Conservation (phyloP, 2,329 filamentous ascomycete genomes). For the Aspergillus aculeatus region DNA sequence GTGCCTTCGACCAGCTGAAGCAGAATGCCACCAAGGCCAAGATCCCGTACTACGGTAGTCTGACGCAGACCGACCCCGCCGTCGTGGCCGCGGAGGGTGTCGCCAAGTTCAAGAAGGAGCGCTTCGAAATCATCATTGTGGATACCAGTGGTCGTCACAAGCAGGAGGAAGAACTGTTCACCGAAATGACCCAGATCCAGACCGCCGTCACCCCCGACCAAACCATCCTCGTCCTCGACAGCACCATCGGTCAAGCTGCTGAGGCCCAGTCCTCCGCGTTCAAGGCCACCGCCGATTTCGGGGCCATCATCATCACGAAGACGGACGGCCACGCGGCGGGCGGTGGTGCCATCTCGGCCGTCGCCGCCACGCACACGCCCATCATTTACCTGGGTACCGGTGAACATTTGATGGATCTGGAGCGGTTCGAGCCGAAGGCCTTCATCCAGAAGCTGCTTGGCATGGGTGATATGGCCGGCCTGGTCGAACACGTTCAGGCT, state of each 20-base stretch:
- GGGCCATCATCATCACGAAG: constrained; percentile 98
- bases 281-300: constrained; percentile 95
- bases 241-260: constrained; percentile 93
- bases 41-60: constrained; percentile 95
- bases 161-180: constrained; percentile 91
- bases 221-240: constrained; percentile 97
- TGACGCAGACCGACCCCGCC: constrained; percentile 94
- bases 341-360: constrained; percentile 95
- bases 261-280: constrained; percentile 94
- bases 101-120: constrained; percentile 98
- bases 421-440: constrained; percentile 86
- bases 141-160: constrained; percentile 94
- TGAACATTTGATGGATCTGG: constrained; percentile 93
- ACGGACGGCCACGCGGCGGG: constrained; percentile 94
- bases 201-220: constrained; percentile 86
- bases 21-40: constrained; percentile 99
- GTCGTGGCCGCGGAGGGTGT: constrained; percentile 93
- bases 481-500: constrained; percentile 95
- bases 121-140: constrained; percentile 97
- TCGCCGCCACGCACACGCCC: constrained; percentile 91
- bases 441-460: constrained; percentile 93
- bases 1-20: constrained; percentile 97
- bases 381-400: constrained; percentile 98
- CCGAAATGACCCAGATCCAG: constrained; percentile 98
- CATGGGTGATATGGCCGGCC: constrained; percentile 93